Evolutionary conservation across 305 asterid genomes (phyloP), one percentile per base, ranked within the genome.

Genomic region (Lippia alba): DNA sequence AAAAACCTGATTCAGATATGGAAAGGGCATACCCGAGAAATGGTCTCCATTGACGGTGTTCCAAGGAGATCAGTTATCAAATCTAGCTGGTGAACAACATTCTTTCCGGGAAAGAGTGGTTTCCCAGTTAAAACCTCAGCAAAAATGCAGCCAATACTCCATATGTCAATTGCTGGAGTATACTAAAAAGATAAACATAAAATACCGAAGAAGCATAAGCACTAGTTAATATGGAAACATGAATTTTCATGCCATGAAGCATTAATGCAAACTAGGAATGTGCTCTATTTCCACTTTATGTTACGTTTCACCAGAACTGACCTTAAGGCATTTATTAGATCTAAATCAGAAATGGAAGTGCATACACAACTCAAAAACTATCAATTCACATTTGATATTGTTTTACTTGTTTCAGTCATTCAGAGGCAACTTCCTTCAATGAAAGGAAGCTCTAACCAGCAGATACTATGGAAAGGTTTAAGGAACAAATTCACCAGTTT

Each of bases 111-210:
- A 69, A 94, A 94, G 49, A 94, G 85, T 18, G 97, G 98, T 75
- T 86, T 91, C 76, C 96, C 99, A 2, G 85, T 86, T 75, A 94
- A 78, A 70, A 91, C 96, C 82, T 94, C 98, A 32, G 97, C 98
- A 73, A 94, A 91, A 67, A 94, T 94, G 85, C 97, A 94, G 75
- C 99, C 97, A 69, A 94, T 91, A 72, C 99, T 89, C 98, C 98
- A 94, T 67, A 94, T 83, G 77, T 94, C 98, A 73, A 94, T 89
- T 46, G 98, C 98, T 45, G 98, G 89, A 64, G 98, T 94, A 82
- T 94, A 94, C 98, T 94, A 90, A 64, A 78, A 10, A 71, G 33
- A 46, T 19, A 64, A 46, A 67, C 55, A 67, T 65, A 18, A 24
- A 57, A 68, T 41, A 45, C 59, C 50, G 11, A 30, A 73, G 64